Conservation (phyloP, 2,329 filamentous ascomycete species). For the Exophiala sp. region DNA sequence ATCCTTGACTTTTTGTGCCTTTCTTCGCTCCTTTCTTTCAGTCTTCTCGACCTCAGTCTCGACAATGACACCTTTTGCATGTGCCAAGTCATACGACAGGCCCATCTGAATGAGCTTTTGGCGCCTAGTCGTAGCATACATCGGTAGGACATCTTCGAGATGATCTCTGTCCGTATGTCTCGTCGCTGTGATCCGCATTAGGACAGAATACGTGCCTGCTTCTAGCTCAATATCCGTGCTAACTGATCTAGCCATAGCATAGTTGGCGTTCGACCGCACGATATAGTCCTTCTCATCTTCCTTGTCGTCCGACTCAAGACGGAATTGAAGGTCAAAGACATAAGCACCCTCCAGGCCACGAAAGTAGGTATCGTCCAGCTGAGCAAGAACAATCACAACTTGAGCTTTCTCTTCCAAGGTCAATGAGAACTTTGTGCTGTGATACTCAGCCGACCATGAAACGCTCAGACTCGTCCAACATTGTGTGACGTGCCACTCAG, state of each 20-base stretch:
- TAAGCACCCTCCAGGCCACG: conserved; percentile 56
- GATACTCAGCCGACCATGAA: conserved; percentile 57
- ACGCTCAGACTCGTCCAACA: conserved; percentile 60
- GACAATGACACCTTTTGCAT: conserved; percentile 40
- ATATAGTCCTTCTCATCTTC: conserved; percentile 59
- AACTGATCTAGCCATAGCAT: conserved; percentile 68
- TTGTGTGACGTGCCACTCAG: conserved; percentile 59
- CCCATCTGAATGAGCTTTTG: conserved; percentile 64
- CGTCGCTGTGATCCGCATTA: conserved; percentile 69
- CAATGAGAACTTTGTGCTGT: conserved; percentile 58
- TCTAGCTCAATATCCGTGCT: conserved; percentile 73
- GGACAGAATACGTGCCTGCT: conserved; percentile 69
- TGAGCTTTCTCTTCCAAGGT: conserved; percentile 51
- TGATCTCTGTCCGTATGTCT: conserved; percentile 50
- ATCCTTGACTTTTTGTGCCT: conserved; percentile 33
- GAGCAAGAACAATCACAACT: conserved; percentile 57
- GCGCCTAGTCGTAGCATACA: conserved; percentile 59
- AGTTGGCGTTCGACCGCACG: conserved; percentile 54
- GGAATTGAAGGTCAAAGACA: conserved; percentile 56
- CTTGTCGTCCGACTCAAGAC: conserved; percentile 49
- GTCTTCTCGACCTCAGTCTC: conserved; percentile 33
- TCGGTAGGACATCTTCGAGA: conserved; percentile 57
- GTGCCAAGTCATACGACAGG: conserved; percentile 45
- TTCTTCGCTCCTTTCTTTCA: conserved; percentile 16
- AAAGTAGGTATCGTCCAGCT: conserved; percentile 61